These are phyloP conservation scores for Waltiozyma sp. DNA, from an alignment of 1,139 yeast genomes.

Conservation along the genomic window DNA sequence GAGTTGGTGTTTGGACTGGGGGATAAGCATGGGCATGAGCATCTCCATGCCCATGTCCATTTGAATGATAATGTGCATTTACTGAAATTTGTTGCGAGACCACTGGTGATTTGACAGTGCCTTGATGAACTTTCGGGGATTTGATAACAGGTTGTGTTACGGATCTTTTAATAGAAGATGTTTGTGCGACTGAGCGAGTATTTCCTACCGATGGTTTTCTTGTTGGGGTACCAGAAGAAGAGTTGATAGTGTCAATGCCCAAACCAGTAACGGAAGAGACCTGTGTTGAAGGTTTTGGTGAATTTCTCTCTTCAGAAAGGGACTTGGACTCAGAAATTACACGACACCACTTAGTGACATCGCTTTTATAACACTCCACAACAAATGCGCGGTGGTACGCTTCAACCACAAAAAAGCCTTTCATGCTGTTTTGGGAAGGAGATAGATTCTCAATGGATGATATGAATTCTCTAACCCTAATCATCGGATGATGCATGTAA, in stretches of 20 bases:
- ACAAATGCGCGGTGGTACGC: conserved; percentile 36
- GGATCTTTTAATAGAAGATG: conserved; percentile 5
- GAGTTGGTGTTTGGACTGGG: conserved; percentile 1
- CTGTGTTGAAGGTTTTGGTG: conserved; percentile 21
- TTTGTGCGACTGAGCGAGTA: conserved; percentile 1
- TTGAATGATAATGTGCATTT: too few species aligned
- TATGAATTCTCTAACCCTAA: conserved; percentile 40
- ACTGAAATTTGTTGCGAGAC: background rate
- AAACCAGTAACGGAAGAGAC: conserved; percentile 18
- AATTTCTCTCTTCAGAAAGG: conserved; percentile 34
- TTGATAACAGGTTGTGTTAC: background rate
- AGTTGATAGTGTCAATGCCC: conserved; percentile 20
- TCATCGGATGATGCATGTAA: conserved; percentile 33
- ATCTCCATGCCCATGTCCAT: too few species aligned
- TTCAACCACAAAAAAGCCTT: conserved; percentile 40
- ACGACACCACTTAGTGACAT: conserved; percentile 46
- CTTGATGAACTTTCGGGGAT: background rate
- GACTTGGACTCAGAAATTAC: conserved; percentile 38
- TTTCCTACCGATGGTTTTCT: conserved; percentile 1
- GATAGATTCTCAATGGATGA: conserved; percentile 18
- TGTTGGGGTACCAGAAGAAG: conserved; percentile 10
- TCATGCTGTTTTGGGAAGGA: conserved; percentile 26
- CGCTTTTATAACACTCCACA: conserved; percentile 48
- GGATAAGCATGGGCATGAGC: background rate
- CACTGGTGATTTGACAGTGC: background rate